These are phyloP conservation scores for Orobanche coerulescens DNA, from an alignment of 257 asterid species.

Conservation along the genomic window DNA sequence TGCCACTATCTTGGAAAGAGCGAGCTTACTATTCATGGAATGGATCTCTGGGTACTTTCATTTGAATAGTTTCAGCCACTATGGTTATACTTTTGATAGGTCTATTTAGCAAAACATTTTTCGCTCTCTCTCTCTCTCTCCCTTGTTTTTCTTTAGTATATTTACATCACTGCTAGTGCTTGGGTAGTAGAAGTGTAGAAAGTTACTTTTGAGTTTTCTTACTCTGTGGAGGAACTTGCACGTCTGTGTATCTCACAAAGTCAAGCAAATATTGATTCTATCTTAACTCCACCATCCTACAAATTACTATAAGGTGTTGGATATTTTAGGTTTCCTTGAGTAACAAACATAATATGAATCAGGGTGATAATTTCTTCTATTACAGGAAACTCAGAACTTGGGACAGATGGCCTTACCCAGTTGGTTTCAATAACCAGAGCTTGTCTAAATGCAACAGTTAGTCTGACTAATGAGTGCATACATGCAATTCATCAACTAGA, in stretches of 20 bases:
- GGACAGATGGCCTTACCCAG: slow-evolving; percentile 35
- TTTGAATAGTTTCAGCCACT: neutral
- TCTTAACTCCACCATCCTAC: neutral
- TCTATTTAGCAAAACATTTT: neutral
- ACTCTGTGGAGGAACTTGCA: neutral
- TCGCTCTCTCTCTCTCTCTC: neutral
- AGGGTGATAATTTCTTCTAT: slow-evolving; percentile 22
- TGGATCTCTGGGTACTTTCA: neutral
- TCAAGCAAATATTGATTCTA: neutral
- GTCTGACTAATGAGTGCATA: slow-evolving; percentile 50
- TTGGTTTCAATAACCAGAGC: slow-evolving; percentile 52
- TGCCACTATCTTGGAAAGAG: neutral
- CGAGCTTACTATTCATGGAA: neutral
- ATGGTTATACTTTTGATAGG: neutral
- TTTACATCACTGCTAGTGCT: neutral
- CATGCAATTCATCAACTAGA: slow-evolving; percentile 61
- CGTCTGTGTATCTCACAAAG: neutral
- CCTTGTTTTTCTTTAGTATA: neutral
- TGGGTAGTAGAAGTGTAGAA: slow-evolving; percentile 1
- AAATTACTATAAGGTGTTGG: slow-evolving; percentile 15
- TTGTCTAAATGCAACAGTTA: slow-evolving; percentile 54
- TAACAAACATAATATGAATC: slow-evolving; percentile 16
- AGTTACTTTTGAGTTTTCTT: neutral
- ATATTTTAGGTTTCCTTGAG: slow-evolving; percentile 15
- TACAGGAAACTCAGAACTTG: slow-evolving; percentile 57